Base-by-base conservation (phyloP, 2,329 filamentous ascomycete species). In the Coniochaeta prunicola region DNA sequence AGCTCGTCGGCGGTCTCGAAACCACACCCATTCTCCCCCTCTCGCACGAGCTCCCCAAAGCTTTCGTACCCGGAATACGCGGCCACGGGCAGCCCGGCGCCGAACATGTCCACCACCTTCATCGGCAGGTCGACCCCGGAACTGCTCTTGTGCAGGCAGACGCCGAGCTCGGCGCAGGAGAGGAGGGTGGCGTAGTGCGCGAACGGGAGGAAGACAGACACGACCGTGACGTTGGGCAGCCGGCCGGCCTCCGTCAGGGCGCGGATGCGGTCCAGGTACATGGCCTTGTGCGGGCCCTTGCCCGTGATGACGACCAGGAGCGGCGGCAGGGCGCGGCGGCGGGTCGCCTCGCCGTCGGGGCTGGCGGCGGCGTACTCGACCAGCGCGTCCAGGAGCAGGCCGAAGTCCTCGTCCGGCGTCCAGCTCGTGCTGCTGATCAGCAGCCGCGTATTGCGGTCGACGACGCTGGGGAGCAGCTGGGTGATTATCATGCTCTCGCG, bases 81-180 rank as follows among this genome's bases (percentile, higher is more conserved):
- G 0, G 88, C 87, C 0, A 99, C 94, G 0, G 94, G 94, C 30
- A 99, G 77, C 0, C 93, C 94, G 0, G 92, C 89, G 2, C 94
- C 94, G 71, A 99, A 97, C 92, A 99, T 97, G 71, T 99, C 94
- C 15, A 99, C 92, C 1, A 99, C 92, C 75, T 99, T 99, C 94
- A 99, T 99, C 0, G 94, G 94, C 21, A 99, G 78, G 73, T 99
- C 94, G 0, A 99, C 92, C 1, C 94, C 94, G 2, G 91, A 96
- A 64, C 90, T 96, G 15, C 92, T 97, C 64, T 86, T 96, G 75
- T 99, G 94, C 28, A 99, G 77, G 59, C 91, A 96, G 26, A 99
- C 85, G 10, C 94, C 94, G 0, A 99, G 78, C 67, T 97, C 93
- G 3, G 94, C 92, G 50, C 88, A 88, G 12, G 88, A 90, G 31